Conservation (phyloP, 306 rosid species). For the Vigna radiata region DNA sequence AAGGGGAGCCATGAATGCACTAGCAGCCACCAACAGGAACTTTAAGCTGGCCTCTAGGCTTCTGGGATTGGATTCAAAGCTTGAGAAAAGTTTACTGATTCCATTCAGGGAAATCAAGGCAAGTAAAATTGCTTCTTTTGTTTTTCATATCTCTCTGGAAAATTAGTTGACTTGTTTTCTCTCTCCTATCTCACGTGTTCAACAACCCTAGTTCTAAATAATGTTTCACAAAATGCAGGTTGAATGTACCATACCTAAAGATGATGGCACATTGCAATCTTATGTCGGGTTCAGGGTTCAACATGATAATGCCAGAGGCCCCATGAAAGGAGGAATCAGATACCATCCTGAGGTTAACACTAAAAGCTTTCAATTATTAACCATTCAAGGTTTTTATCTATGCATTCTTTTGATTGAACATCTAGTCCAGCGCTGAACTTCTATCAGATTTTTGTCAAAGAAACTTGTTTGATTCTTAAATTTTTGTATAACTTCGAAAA, state of each 20-base stretch:
- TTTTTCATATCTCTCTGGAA: slow-evolving; percentile 7
- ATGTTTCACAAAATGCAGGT: slow-evolving; percentile 61
- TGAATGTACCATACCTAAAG: slow-evolving; percentile 94
- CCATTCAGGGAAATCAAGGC: slow-evolving; percentile 98
- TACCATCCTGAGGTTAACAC: slow-evolving; percentile 91
- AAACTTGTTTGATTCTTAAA: background rate
- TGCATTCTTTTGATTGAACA: slow-evolving; percentile 27
- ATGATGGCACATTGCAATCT: slow-evolving; percentile 83
- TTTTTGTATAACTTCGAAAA: slow-evolving; percentile 3
- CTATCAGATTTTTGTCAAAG: slow-evolving; percentile 4
- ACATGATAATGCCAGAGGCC: slow-evolving; percentile 99
- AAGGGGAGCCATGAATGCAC: slow-evolving; percentile 74
- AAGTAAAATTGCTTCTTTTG: slow-evolving; percentile 5
- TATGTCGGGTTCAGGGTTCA: slow-evolving; percentile 93
- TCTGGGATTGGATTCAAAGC: slow-evolving; percentile 89
- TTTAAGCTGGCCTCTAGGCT: slow-evolving; percentile 89
- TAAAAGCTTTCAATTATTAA: background rate
- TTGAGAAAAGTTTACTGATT: slow-evolving; percentile 87
- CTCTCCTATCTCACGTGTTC: slow-evolving; percentile 27
- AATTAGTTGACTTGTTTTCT: slow-evolving; percentile 14
- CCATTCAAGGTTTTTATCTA: background rate
- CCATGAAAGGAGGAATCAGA: slow-evolving; percentile 99
- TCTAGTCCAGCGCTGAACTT: background rate
- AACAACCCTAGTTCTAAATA: slow-evolving; percentile 15
- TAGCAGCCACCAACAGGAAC: slow-evolving; percentile 96